phyloP scores from a whole-genome alignment of 495 filamentous ascomycete species.

The Platismatia glauca region DNA sequence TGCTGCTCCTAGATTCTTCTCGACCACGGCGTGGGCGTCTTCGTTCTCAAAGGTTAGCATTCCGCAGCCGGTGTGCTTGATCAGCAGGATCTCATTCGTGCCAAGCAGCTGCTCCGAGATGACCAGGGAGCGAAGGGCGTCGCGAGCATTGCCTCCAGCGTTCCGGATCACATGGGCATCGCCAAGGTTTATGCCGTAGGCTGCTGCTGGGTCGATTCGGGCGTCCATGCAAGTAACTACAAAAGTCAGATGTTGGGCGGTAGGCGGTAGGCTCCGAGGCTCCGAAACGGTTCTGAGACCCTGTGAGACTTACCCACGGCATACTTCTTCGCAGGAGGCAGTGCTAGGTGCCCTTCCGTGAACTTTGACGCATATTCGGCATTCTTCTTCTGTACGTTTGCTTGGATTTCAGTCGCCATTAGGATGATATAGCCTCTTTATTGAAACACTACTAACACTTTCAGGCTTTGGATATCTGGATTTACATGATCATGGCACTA shows the following conservation, averaged over 20 bases:
- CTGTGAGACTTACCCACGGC: constrained; percentile 38
- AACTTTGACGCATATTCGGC: constrained; percentile 53
- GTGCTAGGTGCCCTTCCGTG: constrained; percentile 53
- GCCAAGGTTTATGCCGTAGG: constrained; percentile 65
- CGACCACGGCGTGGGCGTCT: constrained; percentile 48
- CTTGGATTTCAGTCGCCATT: constrained; percentile 39
- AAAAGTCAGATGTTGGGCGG: constrained; percentile 18
- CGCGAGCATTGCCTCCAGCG: constrained; percentile 53
- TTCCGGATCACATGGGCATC: constrained; percentile 82
- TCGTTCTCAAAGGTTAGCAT: constrained; percentile 73
- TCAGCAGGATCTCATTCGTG: constrained; percentile 64
- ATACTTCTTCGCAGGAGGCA: constrained; percentile 66
- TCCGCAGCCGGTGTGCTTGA: constrained; percentile 75
- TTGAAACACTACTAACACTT: not conserved
- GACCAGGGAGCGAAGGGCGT: constrained; percentile 64
- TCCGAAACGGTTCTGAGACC: not conserved
- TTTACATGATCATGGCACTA: not conserved
- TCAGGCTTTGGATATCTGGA: not conserved
- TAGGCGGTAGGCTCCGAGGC: constrained; percentile 18
- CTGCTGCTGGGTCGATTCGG: constrained; percentile 60
- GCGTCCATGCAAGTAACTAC: constrained; percentile 79
- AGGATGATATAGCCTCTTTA: not conserved
- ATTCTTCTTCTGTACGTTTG: constrained; percentile 51
- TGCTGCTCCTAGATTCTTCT: constrained; percentile 47
- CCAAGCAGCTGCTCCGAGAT: constrained; percentile 76